Evolutionary conservation across 345 rosid species (phyloP), one percentile per base, ranked within the genome.

Genomic region (Pelargonium nanum): DNA sequence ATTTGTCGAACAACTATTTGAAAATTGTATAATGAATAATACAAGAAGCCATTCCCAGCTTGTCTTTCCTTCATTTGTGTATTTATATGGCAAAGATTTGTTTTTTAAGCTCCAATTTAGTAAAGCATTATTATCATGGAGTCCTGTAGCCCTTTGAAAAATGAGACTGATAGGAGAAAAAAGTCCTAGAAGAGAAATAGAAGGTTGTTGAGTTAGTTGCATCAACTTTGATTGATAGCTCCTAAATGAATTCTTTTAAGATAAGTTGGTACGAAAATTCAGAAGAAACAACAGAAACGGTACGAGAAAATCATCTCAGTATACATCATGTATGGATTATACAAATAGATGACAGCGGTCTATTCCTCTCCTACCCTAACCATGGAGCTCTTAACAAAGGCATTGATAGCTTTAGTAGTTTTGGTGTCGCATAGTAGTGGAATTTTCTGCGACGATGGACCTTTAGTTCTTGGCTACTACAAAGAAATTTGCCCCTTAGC

Each of bases 401-500:
- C 61, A 5, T 53, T 70, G 51, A 19, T 70, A 1, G 19, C 69
- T 26, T 24, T 69, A 30, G 15, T 78, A 23, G 64, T 65, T 57
- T 26, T 72, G 32, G 32, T 76, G 59, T 58, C 68, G 51, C 70
- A 61, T 34, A 73, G 71, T 16, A 63, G 16, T 6, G 52, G 44
- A 19, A 26, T 28, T 22, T 50, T 16, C 34, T 65, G 67, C 5
- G 71, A 69, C 30, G 78, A 66, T 45, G 80, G 70, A 20, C 56
- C 58, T 65, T 73, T 89, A 53, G 60, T 67, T 40, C 68, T 65
- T 22, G 91, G 74, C 24, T 90, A 79, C 69, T 87, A 87, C 83
- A 76, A 79, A 71, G 86, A 85, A 75, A 82, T 69, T n/a, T 90
- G 95, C 58, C 93, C 95, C 23, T 57, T 70, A 24, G 85, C 85